These are phyloP conservation scores for Penicillium canariense DNA, from an alignment of 495 filamentous ascomycete species.

Conservation along the genomic window DNA sequence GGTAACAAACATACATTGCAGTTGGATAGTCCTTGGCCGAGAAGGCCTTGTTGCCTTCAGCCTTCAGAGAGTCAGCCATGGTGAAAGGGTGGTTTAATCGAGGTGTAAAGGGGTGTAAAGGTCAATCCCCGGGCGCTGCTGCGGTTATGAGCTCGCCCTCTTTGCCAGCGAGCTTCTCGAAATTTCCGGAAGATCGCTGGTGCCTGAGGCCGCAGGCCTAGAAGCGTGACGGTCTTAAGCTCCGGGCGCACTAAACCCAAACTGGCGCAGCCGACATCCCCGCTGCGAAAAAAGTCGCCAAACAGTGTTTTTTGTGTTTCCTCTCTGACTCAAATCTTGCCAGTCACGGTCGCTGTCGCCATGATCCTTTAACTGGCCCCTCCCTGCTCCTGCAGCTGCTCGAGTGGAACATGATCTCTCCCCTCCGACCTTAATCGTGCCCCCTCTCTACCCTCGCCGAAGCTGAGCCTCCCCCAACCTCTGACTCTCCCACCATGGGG, in stretches of 20 bases:
- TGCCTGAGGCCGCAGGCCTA: constrained; percentile 30
- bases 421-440: constrained; percentile 19
- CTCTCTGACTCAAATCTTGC: constrained; percentile 9
- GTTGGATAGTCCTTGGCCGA: constrained; percentile 93
- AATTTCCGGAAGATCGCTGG: constrained; percentile 40
- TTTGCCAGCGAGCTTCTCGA: constrained; percentile 43
- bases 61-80: constrained; percentile 73
- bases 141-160: constrained; percentile 23
- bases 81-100: constrained; percentile 13
- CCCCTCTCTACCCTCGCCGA: constrained; percentile 1
- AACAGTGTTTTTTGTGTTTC: constrained; percentile 31
- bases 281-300: constrained; percentile 30
- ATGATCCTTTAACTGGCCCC: constrained; percentile 24
- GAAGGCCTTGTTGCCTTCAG: constrained; percentile 97
- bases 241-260: constrained; percentile 30
- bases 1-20: constrained; percentile 71
- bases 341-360: not conserved
- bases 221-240: constrained; percentile 16
- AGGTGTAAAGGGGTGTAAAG: not conserved
- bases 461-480: constrained; percentile 12
- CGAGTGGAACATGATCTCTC: constrained; percentile 24
- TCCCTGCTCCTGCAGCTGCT: constrained; percentile 27
- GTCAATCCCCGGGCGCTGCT: constrained; percentile 10
- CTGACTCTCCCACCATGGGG: constrained; percentile 38
- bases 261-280: constrained; percentile 21